Base-by-base conservation (phyloP, 345 rosid species). In the Eucalyptus leucophloia region DNA sequence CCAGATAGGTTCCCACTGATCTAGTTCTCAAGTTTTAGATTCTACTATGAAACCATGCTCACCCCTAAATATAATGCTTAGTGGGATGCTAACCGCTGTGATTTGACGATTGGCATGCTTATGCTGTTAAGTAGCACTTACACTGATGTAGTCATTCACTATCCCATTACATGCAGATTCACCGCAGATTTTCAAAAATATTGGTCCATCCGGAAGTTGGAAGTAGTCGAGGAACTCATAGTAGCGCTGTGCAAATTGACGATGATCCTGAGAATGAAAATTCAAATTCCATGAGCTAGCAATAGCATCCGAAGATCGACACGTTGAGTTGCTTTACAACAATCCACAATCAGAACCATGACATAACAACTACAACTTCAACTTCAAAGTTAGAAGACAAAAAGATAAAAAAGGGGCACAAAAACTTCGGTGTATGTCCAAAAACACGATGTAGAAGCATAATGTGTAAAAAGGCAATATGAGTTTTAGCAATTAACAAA, bases 151-250 rank as follows among this genome's bases (percentile, higher is more conserved):
- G 90, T 97, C 98, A 93, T 98, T 96, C 72, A 91, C 44, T 88
- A 98, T 96, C 87, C 99, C 99, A 58, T 90, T 83, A 91, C 99
- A 98, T 8, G 97, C 88, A 62, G 92, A 93, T 93, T 98, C 99
- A 12, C 99, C 99, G 30, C 99, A 97, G 86, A 98, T 92, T 69
- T 93, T 92, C 86, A 98, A 89, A 89, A 98, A 98, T 86, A 98
- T 93, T 1, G 99, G 99, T 58, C 99, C 99, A 58, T 95, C 96
- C 1, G 98, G 94, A 69, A 89, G 88, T 69, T 95, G 93, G 86
- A 97, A 96, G 87, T 94, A 18, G 86, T 95, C 97, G 4, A 97
- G 95, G 87, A 90, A 98, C 86, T 98, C 99, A 92, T 95, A 98
- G 89, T 97, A 96, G 9, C 98, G 89, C 94, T 98, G 99, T 50